Evolutionary conservation across 768 basidiomycete genomes (phyloP).

Genomic region (Gloeostereum incarnatum): DNA sequence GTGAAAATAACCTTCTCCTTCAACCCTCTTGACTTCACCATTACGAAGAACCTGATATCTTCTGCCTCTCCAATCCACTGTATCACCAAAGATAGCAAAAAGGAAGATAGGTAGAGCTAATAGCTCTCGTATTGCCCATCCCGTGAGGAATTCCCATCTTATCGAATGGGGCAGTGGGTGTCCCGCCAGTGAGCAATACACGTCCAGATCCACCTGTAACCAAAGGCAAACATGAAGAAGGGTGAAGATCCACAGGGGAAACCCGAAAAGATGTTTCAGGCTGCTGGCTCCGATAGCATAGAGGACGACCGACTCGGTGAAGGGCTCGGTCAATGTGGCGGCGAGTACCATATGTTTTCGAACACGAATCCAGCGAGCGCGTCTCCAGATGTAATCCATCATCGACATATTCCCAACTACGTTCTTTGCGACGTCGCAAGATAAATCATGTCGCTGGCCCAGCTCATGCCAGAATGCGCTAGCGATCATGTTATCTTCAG

Average conservation of each 20-base stretch:
- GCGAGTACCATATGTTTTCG: conserved; percentile 87
- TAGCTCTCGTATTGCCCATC: conserved; percentile 76
- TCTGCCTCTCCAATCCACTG: conserved; percentile 83
- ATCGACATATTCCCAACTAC: conserved; percentile 84
- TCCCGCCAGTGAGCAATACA: conserved; percentile 69
- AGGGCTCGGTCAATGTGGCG: conserved; percentile 85
- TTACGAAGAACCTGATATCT: conserved; percentile 66
- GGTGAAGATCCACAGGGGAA: conserved; percentile 46
- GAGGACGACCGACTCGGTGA: conserved; percentile 79
- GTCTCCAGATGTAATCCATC: conserved; percentile 76
- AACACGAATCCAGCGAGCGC: conserved; percentile 95
- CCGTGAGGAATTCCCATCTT: conserved; percentile 53
- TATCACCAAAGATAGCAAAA: conserved; percentile 70
- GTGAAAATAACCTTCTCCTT: conserved; percentile 9
- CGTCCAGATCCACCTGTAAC: conserved; percentile 75
- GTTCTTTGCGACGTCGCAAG: conserved; percentile 85
- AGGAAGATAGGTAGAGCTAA: conserved; percentile 86
- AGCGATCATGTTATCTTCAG: conserved; percentile 98
- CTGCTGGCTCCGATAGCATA: conserved; percentile 56
- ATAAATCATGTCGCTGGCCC: conserved; percentile 79
- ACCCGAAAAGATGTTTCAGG: conserved; percentile 35
- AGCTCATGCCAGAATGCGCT: conserved; percentile 91
- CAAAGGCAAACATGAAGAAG: conserved; percentile 56
- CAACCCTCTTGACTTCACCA: conserved; percentile 50
- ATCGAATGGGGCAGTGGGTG: conserved; percentile 42